Conservation (phyloP, 2,329 filamentous ascomycete genomes). For the Thielaviopsis euricoi region DNA sequence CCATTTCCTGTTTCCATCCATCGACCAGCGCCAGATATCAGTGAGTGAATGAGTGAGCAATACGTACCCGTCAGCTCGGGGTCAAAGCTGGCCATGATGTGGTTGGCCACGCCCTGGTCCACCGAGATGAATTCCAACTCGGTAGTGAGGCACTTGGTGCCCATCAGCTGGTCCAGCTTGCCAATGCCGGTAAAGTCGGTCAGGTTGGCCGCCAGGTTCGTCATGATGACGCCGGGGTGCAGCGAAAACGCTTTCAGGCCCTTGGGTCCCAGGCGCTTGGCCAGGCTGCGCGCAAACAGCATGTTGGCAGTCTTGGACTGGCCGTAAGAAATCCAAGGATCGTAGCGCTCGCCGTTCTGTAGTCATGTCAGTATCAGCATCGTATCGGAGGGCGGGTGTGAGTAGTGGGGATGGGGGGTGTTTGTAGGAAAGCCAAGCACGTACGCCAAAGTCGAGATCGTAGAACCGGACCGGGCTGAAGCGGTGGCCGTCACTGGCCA, state of each 20-base stretch:
- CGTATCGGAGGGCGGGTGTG: no score
- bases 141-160: not conserved
- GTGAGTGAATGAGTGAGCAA: not conserved
- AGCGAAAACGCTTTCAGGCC: conserved; percentile 9
- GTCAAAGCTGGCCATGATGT: not conserved
- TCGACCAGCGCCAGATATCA: no score
- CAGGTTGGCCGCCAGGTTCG: conserved; percentile 8
- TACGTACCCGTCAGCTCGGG: not conserved
- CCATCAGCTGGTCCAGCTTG: not conserved
- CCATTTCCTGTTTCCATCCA: no score
- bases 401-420: no score
- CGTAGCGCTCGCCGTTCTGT: conserved; percentile 10
- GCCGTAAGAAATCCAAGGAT: conserved; percentile 15
- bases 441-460: conserved; percentile 17
- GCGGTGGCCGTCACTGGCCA: conserved; percentile 21
- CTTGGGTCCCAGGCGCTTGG: conserved; percentile 6
- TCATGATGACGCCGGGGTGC: conserved; percentile 14
- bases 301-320: conserved; percentile 19
- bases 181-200: not conserved
- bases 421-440: no score
- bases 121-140: not conserved
- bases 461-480: conserved; percentile 19
- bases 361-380: not conserved
- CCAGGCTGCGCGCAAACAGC: conserved; percentile 14
- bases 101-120: conserved; percentile 2